Percentiles rank a stretch among this genome's conserved stretches.
These are phyloP conservation scores for Chrysoporthe cubensis DNA, from an alignment of 2,329 filamentous ascomycete species.

Conservation along the genomic window DNA sequence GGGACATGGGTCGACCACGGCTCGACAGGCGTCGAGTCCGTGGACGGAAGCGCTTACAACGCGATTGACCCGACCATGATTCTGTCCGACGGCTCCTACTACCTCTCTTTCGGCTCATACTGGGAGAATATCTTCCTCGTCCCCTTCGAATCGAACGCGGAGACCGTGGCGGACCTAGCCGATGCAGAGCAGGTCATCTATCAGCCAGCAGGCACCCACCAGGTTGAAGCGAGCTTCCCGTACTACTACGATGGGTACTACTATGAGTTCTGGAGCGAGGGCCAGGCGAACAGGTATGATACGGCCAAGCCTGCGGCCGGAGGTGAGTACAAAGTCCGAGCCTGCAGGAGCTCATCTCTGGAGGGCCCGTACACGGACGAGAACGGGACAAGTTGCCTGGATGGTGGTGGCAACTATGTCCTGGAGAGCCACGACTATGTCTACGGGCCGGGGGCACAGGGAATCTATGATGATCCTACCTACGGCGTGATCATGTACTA, in stretches of 20 bases:
- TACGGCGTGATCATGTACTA: slow-evolving; percentile 65
- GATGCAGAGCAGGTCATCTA: slow-evolving; percentile 53
- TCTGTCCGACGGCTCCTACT: slow-evolving; percentile 48
- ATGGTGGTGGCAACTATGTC: slow-evolving; percentile 61
- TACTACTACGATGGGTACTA: slow-evolving; percentile 60
- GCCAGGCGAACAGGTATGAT: slow-evolving; percentile 65
- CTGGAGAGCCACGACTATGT: slow-evolving; percentile 60
- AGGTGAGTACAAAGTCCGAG: slow-evolving; percentile 68
- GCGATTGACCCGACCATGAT: slow-evolving; percentile 60
- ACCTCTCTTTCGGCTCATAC: slow-evolving; percentile 69
- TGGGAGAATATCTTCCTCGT: slow-evolving; percentile 69
- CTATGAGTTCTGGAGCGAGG: slow-evolving; percentile 67
- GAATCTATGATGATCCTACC: slow-evolving; percentile 54
- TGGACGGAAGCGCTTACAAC: slow-evolving; percentile 47
- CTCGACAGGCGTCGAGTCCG: slow-evolving; percentile 50
- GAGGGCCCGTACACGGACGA: slow-evolving; percentile 61
- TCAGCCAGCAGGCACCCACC: slow-evolving; percentile 52
- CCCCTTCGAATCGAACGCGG: slow-evolving; percentile 46
- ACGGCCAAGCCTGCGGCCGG: slow-evolving; percentile 54
- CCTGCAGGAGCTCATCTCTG: slow-evolving; percentile 59
- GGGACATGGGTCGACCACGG: slow-evolving; percentile 59
- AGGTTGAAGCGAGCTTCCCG: slow-evolving; percentile 61
- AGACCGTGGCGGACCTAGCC: slow-evolving; percentile 33
- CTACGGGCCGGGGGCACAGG: slow-evolving; percentile 68
- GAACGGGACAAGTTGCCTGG: slow-evolving; percentile 55